These are phyloP conservation scores for Aspergillus ochraceoroseus DNA, from an alignment of 2,329 filamentous ascomycete species.

Conservation along the genomic window DNA sequence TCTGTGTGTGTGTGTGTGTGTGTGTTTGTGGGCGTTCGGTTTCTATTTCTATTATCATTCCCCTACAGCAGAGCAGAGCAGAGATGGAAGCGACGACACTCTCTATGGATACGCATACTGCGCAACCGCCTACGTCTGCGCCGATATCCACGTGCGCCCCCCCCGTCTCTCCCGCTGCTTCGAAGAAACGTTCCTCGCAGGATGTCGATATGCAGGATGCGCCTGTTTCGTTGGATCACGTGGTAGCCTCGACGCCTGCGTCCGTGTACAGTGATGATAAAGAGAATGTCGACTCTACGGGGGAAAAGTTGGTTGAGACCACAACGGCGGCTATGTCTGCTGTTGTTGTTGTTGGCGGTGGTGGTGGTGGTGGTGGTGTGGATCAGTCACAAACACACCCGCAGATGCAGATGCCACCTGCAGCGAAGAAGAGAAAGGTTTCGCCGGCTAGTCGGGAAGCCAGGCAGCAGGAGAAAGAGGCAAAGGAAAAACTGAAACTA, in stretches of 20 bases:
- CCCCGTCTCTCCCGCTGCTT: too few relatives aligned
- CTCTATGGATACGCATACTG: too few relatives aligned
- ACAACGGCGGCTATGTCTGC: background rate
- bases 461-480: conserved; percentile 27
- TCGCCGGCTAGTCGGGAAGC: conserved; percentile 29
- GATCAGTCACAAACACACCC: background rate
- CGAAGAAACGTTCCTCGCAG: conserved; percentile 2
- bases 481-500: conserved; percentile 23
- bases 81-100: too few relatives aligned
- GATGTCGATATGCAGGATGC: background rate
- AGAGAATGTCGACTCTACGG: conserved; percentile 6
- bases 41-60: too few relatives aligned
- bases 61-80: too few relatives aligned
- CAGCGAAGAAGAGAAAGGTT: conserved; percentile 33
- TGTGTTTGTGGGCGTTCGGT: too few relatives aligned
- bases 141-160: too few relatives aligned
- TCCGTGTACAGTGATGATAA: conserved; percentile 11
- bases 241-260: background rate
- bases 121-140: too few relatives aligned
- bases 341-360: too few relatives aligned
- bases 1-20: too few relatives aligned
- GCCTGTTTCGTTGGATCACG: background rate
- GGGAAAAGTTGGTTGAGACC: background rate
- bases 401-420: too few relatives aligned
- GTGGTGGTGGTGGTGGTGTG: too few relatives aligned